Evolutionary conservation across 1,284 basidiomycete genomes (phyloP), one percentile per base, ranked within the genome.

Genomic region (Porogramme epimiltina): DNA sequence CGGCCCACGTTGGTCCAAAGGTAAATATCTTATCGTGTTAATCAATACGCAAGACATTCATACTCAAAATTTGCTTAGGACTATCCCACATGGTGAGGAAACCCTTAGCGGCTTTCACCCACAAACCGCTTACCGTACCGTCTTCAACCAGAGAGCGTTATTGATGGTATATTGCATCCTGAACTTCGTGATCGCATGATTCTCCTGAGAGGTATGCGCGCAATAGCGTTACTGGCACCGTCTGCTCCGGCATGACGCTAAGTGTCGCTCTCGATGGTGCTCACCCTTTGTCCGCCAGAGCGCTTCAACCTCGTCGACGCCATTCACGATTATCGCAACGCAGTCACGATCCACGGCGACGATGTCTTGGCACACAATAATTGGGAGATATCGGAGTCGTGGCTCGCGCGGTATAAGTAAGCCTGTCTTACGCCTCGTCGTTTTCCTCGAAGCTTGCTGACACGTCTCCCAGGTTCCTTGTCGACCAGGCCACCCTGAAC

Each of bases 151-250:
- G 89, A 94, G 69, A 89, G 91, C 60, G 81, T 90, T n/a, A 92
- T 95, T 63, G 93, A 95, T 69, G 84, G 85, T 37, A 85, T 95
- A 45, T 79, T 92, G 55, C 90, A 94, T 71, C 90, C 93, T 39
- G 88, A 91, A 55, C 75, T 96, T 52, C 81, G 93, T 41, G 93
- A 96, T 66, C 82, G 91, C 26, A 89, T 95, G 81, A 96, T 96
- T 62, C 73, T 95, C 15, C 71, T 93, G 23, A 80, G 91, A 73
- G 89, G 91, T 89, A 59, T 47, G 73, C 64, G 37, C n/a, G 42
- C 23, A 45, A 28, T 25, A n/a, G n/a, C n/a, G 24, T 34, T 23
- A 20, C 40, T 33, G 4, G 25, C 47, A 20, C 36, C 33, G 16
- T 33, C 5, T 6, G 22, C 16, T 34, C 31, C 11, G 8, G 34